phyloP scores from a whole-genome alignment of 2,329 filamentous ascomycete species.

The Pyricularia sp. region DNA sequence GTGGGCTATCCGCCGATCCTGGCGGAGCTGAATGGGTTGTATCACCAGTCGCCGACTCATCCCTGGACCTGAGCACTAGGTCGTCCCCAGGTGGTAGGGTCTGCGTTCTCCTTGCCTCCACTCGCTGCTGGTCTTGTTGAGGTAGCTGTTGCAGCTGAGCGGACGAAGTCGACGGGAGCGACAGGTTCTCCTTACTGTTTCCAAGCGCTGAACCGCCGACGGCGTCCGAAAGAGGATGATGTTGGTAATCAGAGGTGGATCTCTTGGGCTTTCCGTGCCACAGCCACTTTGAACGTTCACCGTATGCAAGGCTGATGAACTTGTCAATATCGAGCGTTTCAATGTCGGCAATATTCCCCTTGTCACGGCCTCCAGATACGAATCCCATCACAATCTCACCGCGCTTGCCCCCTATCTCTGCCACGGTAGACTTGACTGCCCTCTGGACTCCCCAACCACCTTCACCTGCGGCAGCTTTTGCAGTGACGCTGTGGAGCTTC shows the following conservation, averaged over 20 bases:
- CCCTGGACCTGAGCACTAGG: constrained; percentile 9
- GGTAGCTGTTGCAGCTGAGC: background rate
- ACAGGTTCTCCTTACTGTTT: background rate
- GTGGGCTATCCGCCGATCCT: constrained; percentile 16
- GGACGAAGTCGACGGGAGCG: background rate
- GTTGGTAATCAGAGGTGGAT: constrained; percentile 26
- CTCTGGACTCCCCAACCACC: constrained; percentile 84
- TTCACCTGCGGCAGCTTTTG: constrained; percentile 79
- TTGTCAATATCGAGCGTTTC: constrained; percentile 83
- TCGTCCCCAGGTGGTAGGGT: constrained; percentile 19
- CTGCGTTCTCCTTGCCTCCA: background rate
- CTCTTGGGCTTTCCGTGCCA: constrained; percentile 86
- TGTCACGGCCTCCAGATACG: constrained; percentile 59
- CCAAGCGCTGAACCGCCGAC: constrained; percentile 19
- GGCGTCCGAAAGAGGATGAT: constrained; percentile 31
- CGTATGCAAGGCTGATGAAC: constrained; percentile 65
- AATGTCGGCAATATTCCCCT: constrained; percentile 80
- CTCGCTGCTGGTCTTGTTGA: background rate
- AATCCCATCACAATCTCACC: constrained; percentile 95
- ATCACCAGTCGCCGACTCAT: background rate
- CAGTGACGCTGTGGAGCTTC: constrained; percentile 67
- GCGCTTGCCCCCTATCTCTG: constrained; percentile 83
- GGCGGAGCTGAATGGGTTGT: constrained; percentile 31
- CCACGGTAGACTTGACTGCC: constrained; percentile 89
- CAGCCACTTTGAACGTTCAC: constrained; percentile 81